Evolutionary conservation across 2,329 filamentous ascomycete genomes (phyloP).

Genomic region (Tricladium varicosporioides): DNA sequence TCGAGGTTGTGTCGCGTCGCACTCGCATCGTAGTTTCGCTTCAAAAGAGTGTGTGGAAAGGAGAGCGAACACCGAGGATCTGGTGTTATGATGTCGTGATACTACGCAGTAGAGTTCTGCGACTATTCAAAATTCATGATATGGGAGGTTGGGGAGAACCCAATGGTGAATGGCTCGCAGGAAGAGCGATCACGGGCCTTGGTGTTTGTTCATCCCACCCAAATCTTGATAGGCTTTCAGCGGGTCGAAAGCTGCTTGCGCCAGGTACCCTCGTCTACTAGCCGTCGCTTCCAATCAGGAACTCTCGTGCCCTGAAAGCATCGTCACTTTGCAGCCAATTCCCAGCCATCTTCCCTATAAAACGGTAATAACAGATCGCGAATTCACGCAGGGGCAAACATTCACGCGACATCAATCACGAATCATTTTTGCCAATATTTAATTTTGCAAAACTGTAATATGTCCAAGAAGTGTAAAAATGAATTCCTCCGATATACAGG

Average conservation of each 20-base stretch:
- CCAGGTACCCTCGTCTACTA: neutral
- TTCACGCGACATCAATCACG: neutral
- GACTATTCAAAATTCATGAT: neutral
- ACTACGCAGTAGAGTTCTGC: neutral
- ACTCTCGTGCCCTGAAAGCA: neutral
- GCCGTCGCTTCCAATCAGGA: neutral
- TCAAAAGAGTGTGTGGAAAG: conserved; percentile 6
- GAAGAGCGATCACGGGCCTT: neutral
- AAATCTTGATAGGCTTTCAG: neutral
- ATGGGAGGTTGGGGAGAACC: neutral
- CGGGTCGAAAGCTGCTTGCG: neutral
- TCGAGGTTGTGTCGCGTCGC: conserved; percentile 18
- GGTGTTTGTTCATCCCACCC: neutral
- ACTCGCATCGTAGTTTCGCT: conserved; percentile 23
- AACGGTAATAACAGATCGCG: neutral
- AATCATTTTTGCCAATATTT: neutral
- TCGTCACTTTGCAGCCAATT: conserved; percentile 5
- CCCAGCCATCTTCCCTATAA: conserved; percentile 10
- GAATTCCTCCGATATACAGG: neutral
- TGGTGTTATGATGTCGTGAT: conserved; percentile 1
- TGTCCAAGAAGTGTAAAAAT: neutral
- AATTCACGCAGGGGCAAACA: neutral
- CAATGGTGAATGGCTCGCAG: neutral
- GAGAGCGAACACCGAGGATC: conserved; percentile 9
- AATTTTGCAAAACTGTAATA: neutral